Percentiles rank a stretch among this genome's conserved stretches.
Conservation (phyloP, 306 rosid genomes). For the Castanospermum australe region DNA sequence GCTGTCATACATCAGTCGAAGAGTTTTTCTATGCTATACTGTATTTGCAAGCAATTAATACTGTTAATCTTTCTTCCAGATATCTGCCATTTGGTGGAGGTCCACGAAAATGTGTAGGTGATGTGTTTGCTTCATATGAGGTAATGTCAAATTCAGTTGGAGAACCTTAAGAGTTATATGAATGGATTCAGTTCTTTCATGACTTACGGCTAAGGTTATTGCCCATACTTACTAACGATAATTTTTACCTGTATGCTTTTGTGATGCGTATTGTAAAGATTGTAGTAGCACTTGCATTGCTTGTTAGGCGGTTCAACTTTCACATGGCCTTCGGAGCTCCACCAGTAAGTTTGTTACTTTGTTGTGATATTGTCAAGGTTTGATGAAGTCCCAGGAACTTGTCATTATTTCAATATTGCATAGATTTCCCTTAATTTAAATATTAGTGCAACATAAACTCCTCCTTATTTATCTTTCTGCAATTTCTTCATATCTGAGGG, state of each 20-base stretch:
- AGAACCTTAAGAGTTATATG: neutral
- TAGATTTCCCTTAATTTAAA: no score
- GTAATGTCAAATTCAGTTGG: constrained; percentile 43
- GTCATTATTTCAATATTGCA: no score
- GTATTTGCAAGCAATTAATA: neutral
- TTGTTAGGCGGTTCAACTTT: constrained; percentile 81
- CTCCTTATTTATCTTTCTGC: no score
- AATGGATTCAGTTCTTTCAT: neutral
- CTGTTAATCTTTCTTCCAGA: constrained; percentile 42
- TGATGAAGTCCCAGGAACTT: neutral
- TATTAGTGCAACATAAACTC: no score
- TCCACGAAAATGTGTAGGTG: constrained; percentile 90
- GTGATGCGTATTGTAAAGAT: constrained; percentile 48
- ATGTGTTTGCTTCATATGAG: constrained; percentile 91
- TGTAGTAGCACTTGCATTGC: constrained; percentile 91
- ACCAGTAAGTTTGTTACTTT: constrained; percentile 55
- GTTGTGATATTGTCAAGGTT: constrained; percentile 4
- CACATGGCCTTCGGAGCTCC: constrained; percentile 91
- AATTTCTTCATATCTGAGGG: no score
- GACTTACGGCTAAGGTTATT: neutral
- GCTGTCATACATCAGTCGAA: neutral
- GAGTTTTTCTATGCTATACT: neutral
- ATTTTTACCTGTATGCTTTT: constrained; percentile 3
- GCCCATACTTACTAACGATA: constrained; percentile 22
- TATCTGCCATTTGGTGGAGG: constrained; percentile 99